Evolutionary conservation across 176 grass and related monocot species (phyloP).

Genomic region (Cenchrus americanus): DNA sequence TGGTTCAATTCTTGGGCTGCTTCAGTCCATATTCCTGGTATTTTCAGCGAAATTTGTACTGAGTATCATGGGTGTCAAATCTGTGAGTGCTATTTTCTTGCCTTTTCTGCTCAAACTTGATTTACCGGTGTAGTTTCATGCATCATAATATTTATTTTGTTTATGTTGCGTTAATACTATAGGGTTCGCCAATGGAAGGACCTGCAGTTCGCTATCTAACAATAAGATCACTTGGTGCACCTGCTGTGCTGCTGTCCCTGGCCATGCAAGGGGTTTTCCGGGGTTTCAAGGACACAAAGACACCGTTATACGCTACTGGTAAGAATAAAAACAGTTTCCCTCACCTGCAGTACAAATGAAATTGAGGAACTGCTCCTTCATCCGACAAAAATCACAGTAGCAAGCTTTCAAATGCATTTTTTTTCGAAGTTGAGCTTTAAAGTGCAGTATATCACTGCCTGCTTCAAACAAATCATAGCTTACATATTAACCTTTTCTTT

Average conservation of each 20-base stretch:
- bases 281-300: conserved; percentile 93
- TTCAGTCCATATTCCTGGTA: conserved; percentile 84
- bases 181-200: conserved; percentile 79
- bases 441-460: neutral
- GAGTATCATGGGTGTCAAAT: conserved; percentile 80
- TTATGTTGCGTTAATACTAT: conserved; percentile 1
- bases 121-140: conserved; percentile 22
- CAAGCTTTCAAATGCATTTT: neutral
- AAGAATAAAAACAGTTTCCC: conserved; percentile 12
- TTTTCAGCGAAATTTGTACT: conserved; percentile 71
- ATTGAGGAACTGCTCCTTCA: neutral
- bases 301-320: conserved; percentile 93
- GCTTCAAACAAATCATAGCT: neutral
- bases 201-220: conserved; percentile 92
- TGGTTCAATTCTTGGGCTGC: conserved; percentile 76
- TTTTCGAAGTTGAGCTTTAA: neutral
- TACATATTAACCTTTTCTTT: conserved; percentile 5
- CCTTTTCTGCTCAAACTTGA: conserved; percentile 6
- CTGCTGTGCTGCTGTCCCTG: conserved; percentile 89
- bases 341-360: neutral
- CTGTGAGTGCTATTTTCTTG: conserved; percentile 52
- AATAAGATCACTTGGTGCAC: conserved; percentile 86
- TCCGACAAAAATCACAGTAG: neutral
- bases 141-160: conserved; percentile 8
- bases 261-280: conserved; percentile 99